Base-by-base conservation (phyloP, 2,329 filamentous ascomycete genomes). In the Sarocladiaceae sp. region DNA sequence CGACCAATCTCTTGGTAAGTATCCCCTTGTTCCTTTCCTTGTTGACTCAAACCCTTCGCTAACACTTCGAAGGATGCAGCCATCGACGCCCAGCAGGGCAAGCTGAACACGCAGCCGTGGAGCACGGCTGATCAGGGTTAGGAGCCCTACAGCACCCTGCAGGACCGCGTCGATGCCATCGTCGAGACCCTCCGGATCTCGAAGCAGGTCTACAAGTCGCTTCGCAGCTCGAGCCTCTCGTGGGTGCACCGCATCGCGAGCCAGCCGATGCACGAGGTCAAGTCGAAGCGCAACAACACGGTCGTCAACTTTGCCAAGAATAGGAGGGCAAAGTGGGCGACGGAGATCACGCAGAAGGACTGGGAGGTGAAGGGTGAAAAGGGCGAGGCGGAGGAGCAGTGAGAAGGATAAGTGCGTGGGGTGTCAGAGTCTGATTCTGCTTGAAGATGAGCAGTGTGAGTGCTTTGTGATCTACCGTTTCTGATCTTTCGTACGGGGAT, bases 161-260 rank as follows among this genome's bases (percentile, higher is more conserved):
- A 39, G 43, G 47, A 44, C 12, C 55, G 58, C 15, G 45, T 60
- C 16, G 50, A 51, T n/a, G 50, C 52, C 19, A 54, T 60, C 21
- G 43, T 35, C 21, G n/a, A 40, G 3, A 26, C 26, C 19, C 3
- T 34, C 15, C 26, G 18, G 18, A 52, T 48, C 42, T 57, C 53
- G 3, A 59, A 60, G 46, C 56, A 58, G 44, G 48, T 58, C 3
- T 52, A 58, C 47, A 59, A 58, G 47, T 56, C 53, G 12, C 50
- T 59, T 7, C 42, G 59, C 11, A 50, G 45, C 6, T 47, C 51
- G 10, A 54, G 55, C 7, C 45, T 53, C 10, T 52, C 52, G 2
- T 59, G 56, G 57, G 45, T 44, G 7, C 45, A 50, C 33, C 48
- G 56, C 4, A 50, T 59, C 5, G 56, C 54, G 11, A 59, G 58